Base-by-base conservation (phyloP, 2,329 filamentous ascomycete genomes). In the Coniella vitis region DNA sequence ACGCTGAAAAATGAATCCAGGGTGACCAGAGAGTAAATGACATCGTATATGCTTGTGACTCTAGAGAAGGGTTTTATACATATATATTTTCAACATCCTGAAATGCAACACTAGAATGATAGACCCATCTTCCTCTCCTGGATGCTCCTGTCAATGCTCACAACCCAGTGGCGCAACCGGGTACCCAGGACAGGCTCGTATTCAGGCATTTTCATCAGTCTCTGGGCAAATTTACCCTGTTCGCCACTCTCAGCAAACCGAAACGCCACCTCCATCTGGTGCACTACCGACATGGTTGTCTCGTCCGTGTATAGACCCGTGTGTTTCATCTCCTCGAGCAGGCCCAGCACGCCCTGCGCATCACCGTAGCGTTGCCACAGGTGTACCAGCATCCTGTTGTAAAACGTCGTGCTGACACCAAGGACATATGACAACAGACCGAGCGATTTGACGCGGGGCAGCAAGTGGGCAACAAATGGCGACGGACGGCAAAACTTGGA, bases 371-470 rank as follows among this genome's bases (percentile, higher is more conserved):
- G 75, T 31, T 68, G 63, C 79, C 83, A 87, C 48, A 80, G 70
- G 19, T 83, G 73, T 13, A 70, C 64, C 20, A 87, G 71, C 31
- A 89, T 72, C 42, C 79, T 72, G 60, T 85, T 83, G 69, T 87
- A 90, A 37, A 90, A 78, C 0, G 75, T 69, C 0, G 84, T 85
- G 16, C 81, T 82, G 5, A 79, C 83, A 41, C 85, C 86, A 1
- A 91, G 74, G 7, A 87, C 81, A 59, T 84, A 87, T 0, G 84
- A 84, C 1, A 79, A 76, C 1, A 85, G 73, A 2, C 86, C 86
- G 0, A 87, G 71, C 38, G 75, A 71, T 60, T 86, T 86, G 57
- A 90, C 69, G 7, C 77, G 75, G 0, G 86, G 84, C 1, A 90
- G 69, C 21, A 90, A 65, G 38, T 73, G 72, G 38, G 86, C 72